Evolutionary conservation across 371 early-diverging fungal genomes (phyloP).

Genomic region (Rhizopus arrhizus): DNA sequence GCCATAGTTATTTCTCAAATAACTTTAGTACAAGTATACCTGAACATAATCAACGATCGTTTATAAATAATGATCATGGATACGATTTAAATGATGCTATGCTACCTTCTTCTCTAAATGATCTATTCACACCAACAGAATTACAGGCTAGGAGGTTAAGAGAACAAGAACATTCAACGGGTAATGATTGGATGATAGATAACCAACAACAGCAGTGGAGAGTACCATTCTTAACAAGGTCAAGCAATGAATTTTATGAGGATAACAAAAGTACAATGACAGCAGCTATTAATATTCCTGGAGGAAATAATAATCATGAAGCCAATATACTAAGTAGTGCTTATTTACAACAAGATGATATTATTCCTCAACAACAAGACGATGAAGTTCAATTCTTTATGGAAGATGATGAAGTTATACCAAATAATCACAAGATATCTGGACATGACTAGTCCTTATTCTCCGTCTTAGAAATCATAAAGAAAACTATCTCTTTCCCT

Average conservation of each 20-base stretch:
- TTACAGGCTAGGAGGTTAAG: conserved; percentile 39
- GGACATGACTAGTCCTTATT: conserved; percentile 16
- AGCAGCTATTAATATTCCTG: conserved; percentile 39
- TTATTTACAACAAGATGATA: conserved; percentile 13
- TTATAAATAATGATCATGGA: neutral
- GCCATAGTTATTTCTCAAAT: neutral
- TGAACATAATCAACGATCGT: neutral
- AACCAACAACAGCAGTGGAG: conserved; percentile 12
- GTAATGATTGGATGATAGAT: conserved; percentile 4
- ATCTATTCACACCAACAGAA: conserved; percentile 58
- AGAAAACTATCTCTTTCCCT: no score
- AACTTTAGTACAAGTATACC: conserved; percentile 2
- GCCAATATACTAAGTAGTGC: neutral
- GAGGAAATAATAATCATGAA: conserved; percentile 13
- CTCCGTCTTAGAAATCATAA: no score
- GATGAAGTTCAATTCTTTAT: conserved; percentile 55
- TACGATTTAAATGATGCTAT: conserved; percentile 39
- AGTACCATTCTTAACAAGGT: conserved; percentile 20
- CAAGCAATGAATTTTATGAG: conserved; percentile 8
- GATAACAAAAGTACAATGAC: conserved; percentile 17
- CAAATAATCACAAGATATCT: conserved; percentile 19
- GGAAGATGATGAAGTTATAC: conserved; percentile 46
- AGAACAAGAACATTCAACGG: conserved; percentile 26
- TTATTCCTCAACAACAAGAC: conserved; percentile 19
- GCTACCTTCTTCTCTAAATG: conserved; percentile 62